Conservation (phyloP, 306 rosid species). For the Corylus heterophylla region DNA sequence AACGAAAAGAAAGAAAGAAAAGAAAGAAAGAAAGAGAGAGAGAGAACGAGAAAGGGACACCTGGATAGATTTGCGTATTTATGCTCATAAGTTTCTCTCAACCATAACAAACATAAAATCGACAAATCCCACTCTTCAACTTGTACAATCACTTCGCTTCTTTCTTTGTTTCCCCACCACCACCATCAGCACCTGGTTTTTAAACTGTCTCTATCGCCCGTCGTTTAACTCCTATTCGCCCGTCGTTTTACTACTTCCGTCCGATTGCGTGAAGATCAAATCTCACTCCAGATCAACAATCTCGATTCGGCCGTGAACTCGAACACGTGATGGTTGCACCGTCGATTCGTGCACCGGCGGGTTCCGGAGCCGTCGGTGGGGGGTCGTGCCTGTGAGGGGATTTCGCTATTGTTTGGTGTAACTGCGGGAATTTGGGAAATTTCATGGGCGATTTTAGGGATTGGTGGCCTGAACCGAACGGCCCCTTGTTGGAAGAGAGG, state of each 20-base stretch:
- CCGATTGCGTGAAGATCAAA: conserved; percentile 18
- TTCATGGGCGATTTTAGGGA: conserved; percentile 53
- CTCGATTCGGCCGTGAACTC: not conserved
- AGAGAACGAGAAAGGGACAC: not conserved
- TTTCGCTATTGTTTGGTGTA: not conserved
- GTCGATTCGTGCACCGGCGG: conserved; percentile 19
- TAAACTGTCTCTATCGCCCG: conserved; percentile 16
- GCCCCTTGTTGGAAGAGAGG: conserved; percentile 28
- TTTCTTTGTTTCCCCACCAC: not conserved
- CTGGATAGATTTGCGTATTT: not conserved
- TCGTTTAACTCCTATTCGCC: conserved; percentile 13
- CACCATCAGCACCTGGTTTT: conserved; percentile 20
- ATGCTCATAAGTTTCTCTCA: not conserved
- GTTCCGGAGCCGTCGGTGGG: not conserved
- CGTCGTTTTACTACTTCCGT: conserved; percentile 22
- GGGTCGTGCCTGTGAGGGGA: not conserved
- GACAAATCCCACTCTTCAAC: conserved; percentile 12
- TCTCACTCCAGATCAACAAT: conserved; percentile 10
- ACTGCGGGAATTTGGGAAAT: not conserved
- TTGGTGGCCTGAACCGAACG: conserved; percentile 45
- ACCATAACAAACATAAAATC: not conserved
- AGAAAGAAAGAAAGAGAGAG: not conserved
- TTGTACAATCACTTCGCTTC: conserved; percentile 23
- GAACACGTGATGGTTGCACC: conserved; percentile 22
- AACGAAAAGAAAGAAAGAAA: not conserved